Evolutionary conservation across 495 filamentous ascomycete species (phyloP), one percentile per base, ranked within the genome.

Genomic region (Hamigera avellanea): DNA sequence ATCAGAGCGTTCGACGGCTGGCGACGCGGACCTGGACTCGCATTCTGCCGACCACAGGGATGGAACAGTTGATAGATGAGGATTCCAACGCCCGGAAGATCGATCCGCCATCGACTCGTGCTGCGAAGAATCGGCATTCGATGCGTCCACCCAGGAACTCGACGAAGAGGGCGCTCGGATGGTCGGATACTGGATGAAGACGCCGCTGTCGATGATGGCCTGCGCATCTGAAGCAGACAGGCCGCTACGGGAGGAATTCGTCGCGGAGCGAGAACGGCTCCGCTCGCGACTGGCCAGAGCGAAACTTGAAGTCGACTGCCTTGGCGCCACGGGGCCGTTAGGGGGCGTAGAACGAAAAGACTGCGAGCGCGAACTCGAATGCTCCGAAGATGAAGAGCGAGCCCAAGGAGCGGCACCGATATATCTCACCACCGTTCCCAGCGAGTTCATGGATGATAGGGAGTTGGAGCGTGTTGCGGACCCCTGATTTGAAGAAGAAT

Each of bases 21-120:
- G 47, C n/a, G 50, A 57, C 18, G 41, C 26, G 17, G 45, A 49
- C 33, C 57, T 50, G 9, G 43, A 46, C 36, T 63, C 39, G 25
- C 38, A 39, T 36, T 67, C 66, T n/a, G 55, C 58, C 2, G 63
- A 68, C 59, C 75, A 75, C 39, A 78, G 75, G 14, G 82, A 85
- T 35, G 72, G 69, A 19, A 86, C 79, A 13, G 80, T 78, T 14
- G 82, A 84, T 9, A 87, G 66, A 51, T 82, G 78, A 46, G 80
- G 77, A 53, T 80, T 83, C 73, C 80, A 82, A 60, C 73, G 73
- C 36, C 61, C 59, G 6, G 58, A 59, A 13, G 55, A 52, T 14
- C 53, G 53, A 28, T 67, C 66, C 1, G 51, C 46, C 18, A 52
- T 55, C 29, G 47, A 54, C 26, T 53, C 59, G 13, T 43, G 59